These are phyloP conservation scores for Carex pumila DNA, from an alignment of 176 grass and related monocot species.

Conservation along the genomic window DNA sequence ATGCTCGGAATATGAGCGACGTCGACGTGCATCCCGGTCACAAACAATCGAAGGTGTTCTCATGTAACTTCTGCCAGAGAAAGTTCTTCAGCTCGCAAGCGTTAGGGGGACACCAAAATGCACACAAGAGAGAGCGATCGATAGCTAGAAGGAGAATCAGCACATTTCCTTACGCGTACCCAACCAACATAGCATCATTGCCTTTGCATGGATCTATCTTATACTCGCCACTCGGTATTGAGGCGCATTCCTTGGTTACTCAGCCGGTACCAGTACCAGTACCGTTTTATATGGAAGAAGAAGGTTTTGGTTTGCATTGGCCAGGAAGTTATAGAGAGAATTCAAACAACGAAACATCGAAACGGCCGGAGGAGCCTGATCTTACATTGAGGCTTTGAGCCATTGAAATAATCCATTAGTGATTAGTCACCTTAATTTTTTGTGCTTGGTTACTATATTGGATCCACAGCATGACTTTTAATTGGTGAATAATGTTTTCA, in stretches of 20 bases:
- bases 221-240: constrained; percentile 21
- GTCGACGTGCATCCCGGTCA: not conserved
- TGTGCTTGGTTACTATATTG: not conserved
- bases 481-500: constrained; percentile 4
- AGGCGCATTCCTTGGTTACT: constrained; percentile 29
- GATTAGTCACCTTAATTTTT: not conserved
- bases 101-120: constrained; percentile 38
- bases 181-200: constrained; percentile 27
- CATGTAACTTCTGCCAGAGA: constrained; percentile 38
- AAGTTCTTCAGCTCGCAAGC: constrained; percentile 47
- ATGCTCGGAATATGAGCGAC: not conserved
- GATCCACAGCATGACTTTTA: not conserved
- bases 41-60: constrained; percentile 30
- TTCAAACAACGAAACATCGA: not conserved
- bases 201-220: constrained; percentile 26
- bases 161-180: constrained; percentile 20
- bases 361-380: constrained; percentile 27
- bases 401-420: constrained; percentile 1
- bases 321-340: constrained; percentile 25
- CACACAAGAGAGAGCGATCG: constrained; percentile 36
- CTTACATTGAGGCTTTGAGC: constrained; percentile 32
- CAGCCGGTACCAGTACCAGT: not conserved
- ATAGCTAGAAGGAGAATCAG: constrained; percentile 20
- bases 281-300: constrained; percentile 25
- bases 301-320: constrained; percentile 23